phyloP scores from a whole-genome alignment of 116 monocot genomes.

The Posidonia oceanica region DNA sequence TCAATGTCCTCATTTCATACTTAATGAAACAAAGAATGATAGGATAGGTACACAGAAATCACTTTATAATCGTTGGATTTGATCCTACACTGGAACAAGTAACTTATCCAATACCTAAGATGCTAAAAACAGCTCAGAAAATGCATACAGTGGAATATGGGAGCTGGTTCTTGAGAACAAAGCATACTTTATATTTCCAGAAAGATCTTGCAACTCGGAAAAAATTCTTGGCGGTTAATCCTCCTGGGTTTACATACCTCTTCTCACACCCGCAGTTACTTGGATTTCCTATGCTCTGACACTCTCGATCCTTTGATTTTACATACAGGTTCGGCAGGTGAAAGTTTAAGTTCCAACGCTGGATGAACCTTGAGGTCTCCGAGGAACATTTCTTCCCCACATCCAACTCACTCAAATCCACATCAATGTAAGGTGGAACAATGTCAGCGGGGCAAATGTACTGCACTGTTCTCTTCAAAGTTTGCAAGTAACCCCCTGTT shows the following conservation, averaged over 20 bases:
- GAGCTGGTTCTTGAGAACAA: background rate
- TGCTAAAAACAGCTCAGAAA: background rate
- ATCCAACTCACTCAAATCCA: constrained; percentile 86
- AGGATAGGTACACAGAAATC: background rate
- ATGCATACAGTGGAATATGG: background rate
- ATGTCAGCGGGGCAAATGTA: constrained; percentile 92
- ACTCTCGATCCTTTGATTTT: constrained; percentile 64
- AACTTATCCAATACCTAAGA: background rate
- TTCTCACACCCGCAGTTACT: constrained; percentile 4
- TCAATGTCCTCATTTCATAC: too few relatives aligned
- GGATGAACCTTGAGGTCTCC: constrained; percentile 91
- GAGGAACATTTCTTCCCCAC: constrained; percentile 60
- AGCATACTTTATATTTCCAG: background rate
- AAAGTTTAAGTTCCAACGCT: constrained; percentile 39
- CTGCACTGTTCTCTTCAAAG: constrained; percentile 78
- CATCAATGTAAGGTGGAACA: constrained; percentile 92
- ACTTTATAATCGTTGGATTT: background rate
- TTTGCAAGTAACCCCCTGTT: constrained; percentile 74
- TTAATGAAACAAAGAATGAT: background rate
- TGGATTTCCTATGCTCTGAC: constrained; percentile 21
- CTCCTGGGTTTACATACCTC: background rate
- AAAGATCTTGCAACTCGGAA: background rate
- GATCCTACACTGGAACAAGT: background rate
- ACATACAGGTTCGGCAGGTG: constrained; percentile 58
- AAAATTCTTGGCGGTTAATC: background rate